Evolutionary conservation across 108 stramenopile species (phyloP).

Genomic region (Cylindrotheca fusiformis): DNA sequence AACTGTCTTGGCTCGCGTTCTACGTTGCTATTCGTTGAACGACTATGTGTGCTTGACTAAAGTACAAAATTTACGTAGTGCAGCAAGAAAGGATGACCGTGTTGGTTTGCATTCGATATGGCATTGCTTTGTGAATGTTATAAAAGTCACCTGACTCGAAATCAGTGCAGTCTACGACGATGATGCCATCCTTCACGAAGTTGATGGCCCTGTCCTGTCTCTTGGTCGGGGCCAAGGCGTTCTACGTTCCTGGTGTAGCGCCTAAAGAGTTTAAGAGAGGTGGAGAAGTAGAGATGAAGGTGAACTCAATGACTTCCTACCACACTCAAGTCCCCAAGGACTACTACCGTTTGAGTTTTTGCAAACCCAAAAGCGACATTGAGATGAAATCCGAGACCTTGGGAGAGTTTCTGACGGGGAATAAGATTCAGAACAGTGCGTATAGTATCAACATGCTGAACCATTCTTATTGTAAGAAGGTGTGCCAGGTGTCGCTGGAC

Average conservation of each 20-base stretch:
- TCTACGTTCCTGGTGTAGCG: constrained; percentile 89
- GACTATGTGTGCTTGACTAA: too few species aligned
- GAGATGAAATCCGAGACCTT: constrained; percentile 87
- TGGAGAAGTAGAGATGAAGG: constrained; percentile 79
- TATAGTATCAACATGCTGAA: constrained; percentile 89
- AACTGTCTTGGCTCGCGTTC: too few species aligned
- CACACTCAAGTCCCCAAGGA: constrained; percentile 95
- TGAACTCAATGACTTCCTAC: constrained; percentile 85
- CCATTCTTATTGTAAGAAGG: constrained; percentile 77
- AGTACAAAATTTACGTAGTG: too few species aligned
- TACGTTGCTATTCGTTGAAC: too few species aligned
- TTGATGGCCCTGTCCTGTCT: constrained; percentile 3
- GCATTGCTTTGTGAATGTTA: too few species aligned
- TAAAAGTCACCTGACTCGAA: too few species aligned
- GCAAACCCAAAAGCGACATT: constrained; percentile 86
- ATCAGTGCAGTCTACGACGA: background rate
- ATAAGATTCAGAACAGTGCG: constrained; percentile 96
- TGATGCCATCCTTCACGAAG: background rate
- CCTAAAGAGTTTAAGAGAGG: constrained; percentile 69
- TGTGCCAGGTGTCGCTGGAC: constrained; percentile 62
- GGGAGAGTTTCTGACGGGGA: constrained; percentile 93
- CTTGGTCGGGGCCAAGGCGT: constrained; percentile 21
- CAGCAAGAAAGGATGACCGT: too few species aligned
- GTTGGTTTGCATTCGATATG: too few species aligned
- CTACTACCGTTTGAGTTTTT: constrained; percentile 96